Percentiles rank a stretch among this genome's conserved stretches.
These are phyloP conservation scores for Orobanche coerulescens DNA, from an alignment of 257 asterid genomes.

Conservation along the genomic window DNA sequence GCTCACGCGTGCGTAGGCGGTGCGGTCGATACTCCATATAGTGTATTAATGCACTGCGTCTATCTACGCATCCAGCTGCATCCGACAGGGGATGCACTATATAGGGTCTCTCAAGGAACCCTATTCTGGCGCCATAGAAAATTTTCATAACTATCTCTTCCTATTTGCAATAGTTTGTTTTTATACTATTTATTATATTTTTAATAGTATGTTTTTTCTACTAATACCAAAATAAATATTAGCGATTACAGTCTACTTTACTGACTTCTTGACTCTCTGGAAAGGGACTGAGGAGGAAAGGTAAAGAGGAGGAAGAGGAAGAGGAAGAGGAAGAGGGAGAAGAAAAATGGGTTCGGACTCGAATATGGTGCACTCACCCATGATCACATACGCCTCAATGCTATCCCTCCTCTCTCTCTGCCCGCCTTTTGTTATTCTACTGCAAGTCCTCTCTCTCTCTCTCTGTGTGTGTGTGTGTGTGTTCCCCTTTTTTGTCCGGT, in stretches of 20 bases:
- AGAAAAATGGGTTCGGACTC: conserved; percentile 50
- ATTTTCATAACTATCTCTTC: too few species aligned
- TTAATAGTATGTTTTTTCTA: neutral
- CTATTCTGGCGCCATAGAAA: too few species aligned
- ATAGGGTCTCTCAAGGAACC: too few species aligned
- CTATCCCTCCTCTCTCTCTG: conserved; percentile 68
- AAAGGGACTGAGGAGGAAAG: neutral
- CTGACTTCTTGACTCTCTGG: neutral
- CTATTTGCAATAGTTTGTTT: too few species aligned
- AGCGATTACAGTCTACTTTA: neutral
- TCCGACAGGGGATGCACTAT: too few species aligned
- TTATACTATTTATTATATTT: too few species aligned
- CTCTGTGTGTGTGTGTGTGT: neutral
- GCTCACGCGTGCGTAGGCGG: too few species aligned
- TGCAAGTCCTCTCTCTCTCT: conserved; percentile 39
- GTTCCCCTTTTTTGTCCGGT: neutral
- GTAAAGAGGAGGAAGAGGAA: neutral
- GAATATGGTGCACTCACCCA: conserved; percentile 66
- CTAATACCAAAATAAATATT: neutral
- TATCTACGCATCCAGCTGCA: too few species aligned
- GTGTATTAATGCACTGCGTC: too few species aligned
- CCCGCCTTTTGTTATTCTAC: conserved; percentile 90
- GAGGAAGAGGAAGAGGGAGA: neutral
- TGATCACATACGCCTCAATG: conserved; percentile 75
- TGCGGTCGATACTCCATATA: too few species aligned